These are phyloP conservation scores for Kodamaea plutei DNA, from an alignment of 1,139 yeast species.

Conservation along the genomic window DNA sequence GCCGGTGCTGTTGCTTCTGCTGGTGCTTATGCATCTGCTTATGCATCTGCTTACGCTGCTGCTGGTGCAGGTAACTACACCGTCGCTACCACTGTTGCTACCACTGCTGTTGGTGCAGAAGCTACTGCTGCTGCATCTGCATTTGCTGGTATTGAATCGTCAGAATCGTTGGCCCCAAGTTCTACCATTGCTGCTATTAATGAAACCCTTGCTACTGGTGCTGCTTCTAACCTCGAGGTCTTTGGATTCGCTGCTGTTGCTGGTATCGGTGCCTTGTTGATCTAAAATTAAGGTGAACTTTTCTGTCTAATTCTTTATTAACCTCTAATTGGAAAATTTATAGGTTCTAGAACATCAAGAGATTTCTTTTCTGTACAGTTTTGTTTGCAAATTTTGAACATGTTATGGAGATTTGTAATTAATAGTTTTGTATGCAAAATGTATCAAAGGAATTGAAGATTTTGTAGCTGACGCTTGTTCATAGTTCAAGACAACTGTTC, in stretches of 20 bases:
- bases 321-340: no score
- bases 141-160: slow-evolving; percentile 61
- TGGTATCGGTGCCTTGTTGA: slow-evolving; percentile 23
- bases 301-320: no score
- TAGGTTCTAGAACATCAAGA: no score
- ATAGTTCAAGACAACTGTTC: no score
- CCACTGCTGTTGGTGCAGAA: slow-evolving; percentile 8
- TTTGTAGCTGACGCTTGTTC: no score
- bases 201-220: slow-evolving; percentile 44
- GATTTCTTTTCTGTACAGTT: no score
- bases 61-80: slow-evolving; percentile 5
- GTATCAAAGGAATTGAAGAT: no score
- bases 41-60: slow-evolving; percentile 19
- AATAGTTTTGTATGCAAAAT: no score
- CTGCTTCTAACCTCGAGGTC: slow-evolving; percentile 17
- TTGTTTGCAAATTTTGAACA: no score
- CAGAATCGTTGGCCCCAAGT: slow-evolving; percentile 43
- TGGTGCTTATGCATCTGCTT: slow-evolving; percentile 3
- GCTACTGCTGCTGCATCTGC: slow-evolving; percentile 9
- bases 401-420: no score
- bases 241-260: slow-evolving; percentile 22
- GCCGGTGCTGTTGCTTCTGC: slow-evolving; percentile 7
- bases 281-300: no score
- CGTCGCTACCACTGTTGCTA: slow-evolving; percentile 8
- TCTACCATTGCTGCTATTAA: slow-evolving; percentile 48